Conservation (phyloP, 352 stramenopile species). For the Phytophthora nicotianae region DNA sequence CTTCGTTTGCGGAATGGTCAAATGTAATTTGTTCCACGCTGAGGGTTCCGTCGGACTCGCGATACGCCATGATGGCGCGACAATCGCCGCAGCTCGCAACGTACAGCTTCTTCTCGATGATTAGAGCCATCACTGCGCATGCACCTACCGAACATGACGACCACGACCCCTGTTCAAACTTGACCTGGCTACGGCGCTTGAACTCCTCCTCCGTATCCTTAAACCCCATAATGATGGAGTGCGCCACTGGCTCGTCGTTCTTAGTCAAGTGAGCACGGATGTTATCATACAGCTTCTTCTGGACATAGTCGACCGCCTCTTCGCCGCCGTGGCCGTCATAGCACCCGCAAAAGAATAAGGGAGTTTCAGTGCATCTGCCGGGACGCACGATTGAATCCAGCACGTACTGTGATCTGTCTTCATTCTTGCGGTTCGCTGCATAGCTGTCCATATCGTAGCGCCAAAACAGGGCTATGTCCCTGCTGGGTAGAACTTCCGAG, state of each 20-base stretch:
- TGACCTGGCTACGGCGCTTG: conserved; percentile 49
- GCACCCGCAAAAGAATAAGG: conserved; percentile 72
- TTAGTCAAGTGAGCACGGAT: conserved; percentile 46
- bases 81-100: conserved; percentile 72
- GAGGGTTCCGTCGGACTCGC: conserved; percentile 51
- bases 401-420: conserved; percentile 68
- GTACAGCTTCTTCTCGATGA: conserved; percentile 61
- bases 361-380: conserved; percentile 18
- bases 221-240: conserved; percentile 64
- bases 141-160: conserved; percentile 67
- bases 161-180: conserved; percentile 64
- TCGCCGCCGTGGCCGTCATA: conserved; percentile 75
- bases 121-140: conserved; percentile 60
- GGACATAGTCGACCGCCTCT: conserved; percentile 69
- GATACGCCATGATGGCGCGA: conserved; percentile 69
- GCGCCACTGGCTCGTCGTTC: conserved; percentile 36
- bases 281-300: conserved; percentile 64
- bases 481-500: conserved; percentile 55
- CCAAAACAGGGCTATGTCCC: conserved; percentile 52
- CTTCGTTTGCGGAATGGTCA: conserved; percentile 72
- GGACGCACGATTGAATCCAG: conserved; percentile 39
- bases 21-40: conserved; percentile 70
- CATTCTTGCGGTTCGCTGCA: conserved; percentile 65
- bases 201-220: conserved; percentile 70
- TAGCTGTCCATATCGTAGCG: conserved; percentile 77